Evolutionary conservation across 306 rosid species (phyloP).

Genomic region (Quercus engelmannii): DNA sequence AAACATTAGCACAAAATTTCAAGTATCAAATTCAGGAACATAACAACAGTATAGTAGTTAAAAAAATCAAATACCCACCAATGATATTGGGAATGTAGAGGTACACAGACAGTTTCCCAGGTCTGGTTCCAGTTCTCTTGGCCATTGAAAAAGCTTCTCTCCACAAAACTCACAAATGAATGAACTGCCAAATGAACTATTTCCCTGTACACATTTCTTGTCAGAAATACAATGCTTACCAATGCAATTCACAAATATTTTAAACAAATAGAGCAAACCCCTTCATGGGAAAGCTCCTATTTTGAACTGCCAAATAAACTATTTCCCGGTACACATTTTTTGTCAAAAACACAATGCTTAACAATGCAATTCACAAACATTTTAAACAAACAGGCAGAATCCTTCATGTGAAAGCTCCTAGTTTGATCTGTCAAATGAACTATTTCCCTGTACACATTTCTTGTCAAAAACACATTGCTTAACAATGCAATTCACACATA

Average conservation of each 20-base stretch:
- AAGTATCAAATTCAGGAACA: not conserved
- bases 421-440: constrained; percentile 9
- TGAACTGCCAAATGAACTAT: constrained; percentile 21
- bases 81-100: constrained; percentile 87
- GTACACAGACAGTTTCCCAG: constrained; percentile 68
- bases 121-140: constrained; percentile 46
- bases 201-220: constrained; percentile 35
- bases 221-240: constrained; percentile 13
- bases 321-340: too few relatives aligned
- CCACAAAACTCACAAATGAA: constrained; percentile 23
- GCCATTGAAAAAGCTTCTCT: constrained; percentile 60
- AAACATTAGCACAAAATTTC: not conserved
- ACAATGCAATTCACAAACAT: too few relatives aligned
- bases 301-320: not conserved
- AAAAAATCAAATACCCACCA: constrained; percentile 56
- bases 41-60: constrained; percentile 1
- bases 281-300: not conserved
- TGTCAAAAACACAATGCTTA: too few relatives aligned
- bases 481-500: not conserved
- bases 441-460: constrained; percentile 34
- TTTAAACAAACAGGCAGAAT: too few relatives aligned
- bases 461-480: constrained; percentile 18
- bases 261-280: not conserved
- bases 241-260: not conserved
- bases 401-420: not conserved